Evolutionary conservation across 2,329 filamentous ascomycete genomes (phyloP).

Genomic region (Colletotrichum camelliae): DNA sequence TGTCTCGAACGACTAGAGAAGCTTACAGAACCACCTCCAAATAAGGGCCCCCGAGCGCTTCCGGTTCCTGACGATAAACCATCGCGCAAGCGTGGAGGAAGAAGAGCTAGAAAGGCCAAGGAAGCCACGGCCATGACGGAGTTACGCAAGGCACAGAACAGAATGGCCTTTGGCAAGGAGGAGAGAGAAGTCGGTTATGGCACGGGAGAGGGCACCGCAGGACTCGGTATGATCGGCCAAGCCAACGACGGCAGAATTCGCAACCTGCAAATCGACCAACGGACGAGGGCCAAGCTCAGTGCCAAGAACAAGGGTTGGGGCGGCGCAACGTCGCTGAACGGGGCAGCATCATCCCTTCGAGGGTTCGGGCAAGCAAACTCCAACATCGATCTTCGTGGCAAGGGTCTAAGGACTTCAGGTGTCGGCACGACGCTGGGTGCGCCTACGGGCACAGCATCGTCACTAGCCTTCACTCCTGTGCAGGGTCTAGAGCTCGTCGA

Average conservation of each 20-base stretch:
- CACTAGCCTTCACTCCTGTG: slow-evolving; percentile 90
- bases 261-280: slow-evolving; percentile 86
- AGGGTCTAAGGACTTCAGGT: slow-evolving; percentile 80
- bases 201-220: slow-evolving; percentile 81
- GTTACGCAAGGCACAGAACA: slow-evolving; percentile 92
- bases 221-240: slow-evolving; percentile 94
- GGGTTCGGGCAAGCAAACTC: slow-evolving; percentile 73
- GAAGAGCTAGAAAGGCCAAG: slow-evolving; percentile 91
- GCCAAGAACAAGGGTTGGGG: slow-evolving; percentile 98
- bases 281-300: slow-evolving; percentile 90
- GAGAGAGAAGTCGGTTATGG: slow-evolving; percentile 94
- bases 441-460: slow-evolving; percentile 73
- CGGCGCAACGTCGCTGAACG: slow-evolving; percentile 66
- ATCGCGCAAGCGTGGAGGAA: slow-evolving; percentile 87
- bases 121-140: slow-evolving; percentile 98
- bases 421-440: slow-evolving; percentile 73
- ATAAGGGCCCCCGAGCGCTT: slow-evolving; percentile 84
- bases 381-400: slow-evolving; percentile 74
- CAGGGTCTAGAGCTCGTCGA: slow-evolving; percentile 96
- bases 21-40: slow-evolving; percentile 87
- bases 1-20: slow-evolving; percentile 90
- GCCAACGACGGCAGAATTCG: slow-evolving; percentile 88
- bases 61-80: slow-evolving; percentile 96
- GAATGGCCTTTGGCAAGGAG: slow-evolving; percentile 94
- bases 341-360: slow-evolving; percentile 81